These are phyloP conservation scores for Aspergillus intermedius DNA, from an alignment of 2,329 filamentous ascomycete genomes.

Conservation along the genomic window DNA sequence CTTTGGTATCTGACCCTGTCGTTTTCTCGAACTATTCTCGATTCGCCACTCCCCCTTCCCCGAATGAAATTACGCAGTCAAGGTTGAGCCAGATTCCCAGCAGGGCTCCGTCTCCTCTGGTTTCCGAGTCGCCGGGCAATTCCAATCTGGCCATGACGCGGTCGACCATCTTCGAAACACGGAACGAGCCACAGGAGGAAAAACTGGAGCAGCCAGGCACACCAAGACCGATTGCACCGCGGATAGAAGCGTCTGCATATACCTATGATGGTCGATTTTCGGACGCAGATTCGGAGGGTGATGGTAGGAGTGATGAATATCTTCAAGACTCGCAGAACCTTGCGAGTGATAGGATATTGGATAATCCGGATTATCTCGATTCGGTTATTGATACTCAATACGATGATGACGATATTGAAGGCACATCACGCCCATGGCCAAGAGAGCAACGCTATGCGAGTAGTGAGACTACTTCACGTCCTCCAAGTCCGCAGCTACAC, in stretches of 20 bases:
- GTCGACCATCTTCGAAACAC: constrained; percentile 32
- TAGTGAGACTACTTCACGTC: constrained; percentile 12
- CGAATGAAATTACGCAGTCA: constrained; percentile 27
- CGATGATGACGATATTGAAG: constrained; percentile 27
- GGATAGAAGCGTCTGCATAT: constrained; percentile 27
- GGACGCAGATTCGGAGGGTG: constrained; percentile 36
- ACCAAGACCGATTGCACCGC: neutral
- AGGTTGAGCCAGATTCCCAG: constrained; percentile 25
- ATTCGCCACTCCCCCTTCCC: constrained; percentile 27
- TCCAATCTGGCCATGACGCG: constrained; percentile 27
- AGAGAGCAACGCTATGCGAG: constrained; percentile 2
- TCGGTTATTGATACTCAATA: constrained; percentile 32
- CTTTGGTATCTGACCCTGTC: constrained; percentile 43
- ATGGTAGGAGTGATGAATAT: constrained; percentile 18
- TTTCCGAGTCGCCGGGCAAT: constrained; percentile 18
- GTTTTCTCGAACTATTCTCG: constrained; percentile 43
- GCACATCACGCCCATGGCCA: constrained; percentile 11
- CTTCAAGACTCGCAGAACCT: constrained; percentile 22
- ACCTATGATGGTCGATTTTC: constrained; percentile 37
- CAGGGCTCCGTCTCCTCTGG: constrained; percentile 22
- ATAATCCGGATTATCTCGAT: constrained; percentile 34
- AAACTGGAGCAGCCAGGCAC: neutral
- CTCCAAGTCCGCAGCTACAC: constrained; percentile 12
- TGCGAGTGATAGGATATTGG: constrained; percentile 23
- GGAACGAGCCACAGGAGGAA: neutral